Base-by-base conservation (phyloP, 2,329 filamentous ascomycete species). In the Curvularia spicifera region DNA sequence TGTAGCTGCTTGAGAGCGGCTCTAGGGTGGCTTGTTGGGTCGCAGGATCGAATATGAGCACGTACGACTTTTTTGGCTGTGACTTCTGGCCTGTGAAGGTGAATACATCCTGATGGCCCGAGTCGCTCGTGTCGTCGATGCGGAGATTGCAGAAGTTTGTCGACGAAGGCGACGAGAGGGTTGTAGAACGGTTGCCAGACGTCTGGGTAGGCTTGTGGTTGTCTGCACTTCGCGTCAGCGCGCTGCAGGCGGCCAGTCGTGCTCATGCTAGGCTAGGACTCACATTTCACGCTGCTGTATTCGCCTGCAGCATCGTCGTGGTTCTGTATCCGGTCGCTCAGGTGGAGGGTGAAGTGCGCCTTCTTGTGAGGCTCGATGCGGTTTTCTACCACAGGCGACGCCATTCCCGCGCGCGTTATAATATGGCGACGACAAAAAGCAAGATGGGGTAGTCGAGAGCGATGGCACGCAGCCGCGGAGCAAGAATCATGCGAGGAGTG, bases 1-100 rank as follows among this genome's bases (percentile, higher is more conserved):
- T 89, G 78, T 96, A 90, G 39, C 88, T 88, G n/a, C 88, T 89
- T 72, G 91, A 87, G 53, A 97, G 81, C 51, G 87, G 87, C 79
- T 97, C 92, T 53, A 97, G 83, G 28, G 95, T 87, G 65, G 95
- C 95, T 55, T 85, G 89, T 70, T 94, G 87, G 51, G 86, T 87
- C 18, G 83, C 80, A 8, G 89, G 83, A 75, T 96, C 91, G 71
- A 94, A 95, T 57, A 94, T 85, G 51, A 96, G 83, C 9, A 84
- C 80, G 47, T 78, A 79, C 9, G 74, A 71, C 62, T 73, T 75
- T 57, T 71, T 70, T 15, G 67, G 62, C 4, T 61, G 66, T 3
- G 65, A 73, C 43, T 72, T 72, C 40, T 72, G 63, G 24, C 80
- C 80, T 5, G 68, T 73, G 68, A 81, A 82, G 44, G 69, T 70